These are phyloP conservation scores for Populus pruinosa DNA, from an alignment of 345 rosid species.

Conservation along the genomic window DNA sequence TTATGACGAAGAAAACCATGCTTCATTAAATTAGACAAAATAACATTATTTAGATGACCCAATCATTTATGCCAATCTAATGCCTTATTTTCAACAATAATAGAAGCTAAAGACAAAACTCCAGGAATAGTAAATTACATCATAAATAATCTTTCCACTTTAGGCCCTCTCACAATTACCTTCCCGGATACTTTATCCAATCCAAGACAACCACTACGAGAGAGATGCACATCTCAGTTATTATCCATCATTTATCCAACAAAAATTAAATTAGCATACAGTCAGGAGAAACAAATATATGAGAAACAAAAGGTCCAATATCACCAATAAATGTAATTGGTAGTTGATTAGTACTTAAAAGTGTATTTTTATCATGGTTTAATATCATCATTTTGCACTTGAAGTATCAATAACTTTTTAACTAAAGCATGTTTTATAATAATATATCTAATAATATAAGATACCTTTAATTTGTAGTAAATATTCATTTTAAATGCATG, in stretches of 20 bases:
- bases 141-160: background rate
- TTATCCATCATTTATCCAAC: background rate
- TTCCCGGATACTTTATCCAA: conserved; percentile 7
- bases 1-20: background rate
- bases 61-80: background rate
- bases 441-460: no score
- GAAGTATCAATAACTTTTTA: no score
- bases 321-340: no score
- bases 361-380: no score
- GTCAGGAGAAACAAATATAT: background rate
- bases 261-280: background rate
- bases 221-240: conserved; percentile 2
- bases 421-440: no score
- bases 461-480: no score
- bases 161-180: conserved; percentile 6
- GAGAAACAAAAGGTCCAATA: background rate
- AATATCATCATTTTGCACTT: no score
- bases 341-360: no score
- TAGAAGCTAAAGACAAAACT: background rate
- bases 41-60: background rate
- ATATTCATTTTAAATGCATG: no score
- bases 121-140: background rate
- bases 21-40: background rate
- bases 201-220: background rate
- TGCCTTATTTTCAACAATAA: background rate